phyloP scores from a whole-genome alignment of 148 eudicot species.

The Salicornia ramosissima region DNA sequence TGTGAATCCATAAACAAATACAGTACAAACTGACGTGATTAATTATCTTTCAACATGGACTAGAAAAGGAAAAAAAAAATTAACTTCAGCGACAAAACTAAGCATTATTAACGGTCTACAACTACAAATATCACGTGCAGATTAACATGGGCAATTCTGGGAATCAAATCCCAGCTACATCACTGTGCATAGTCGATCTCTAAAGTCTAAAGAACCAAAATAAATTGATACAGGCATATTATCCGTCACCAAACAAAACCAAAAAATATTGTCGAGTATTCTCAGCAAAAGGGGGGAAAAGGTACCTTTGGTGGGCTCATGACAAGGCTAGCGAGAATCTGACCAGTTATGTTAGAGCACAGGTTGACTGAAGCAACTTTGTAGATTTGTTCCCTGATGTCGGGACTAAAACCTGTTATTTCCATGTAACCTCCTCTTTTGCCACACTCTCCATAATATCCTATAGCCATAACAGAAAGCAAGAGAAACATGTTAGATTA shows the following conservation, averaged over 20 bases:
- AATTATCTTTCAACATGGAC: too few species aligned
- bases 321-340: slow-evolving; percentile 88
- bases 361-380: slow-evolving; percentile 88
- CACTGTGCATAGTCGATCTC: too few species aligned
- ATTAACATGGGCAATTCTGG: too few species aligned
- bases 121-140: too few species aligned
- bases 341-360: slow-evolving; percentile 89
- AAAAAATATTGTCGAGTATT: not conserved
- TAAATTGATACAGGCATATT: too few species aligned
- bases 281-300: not conserved
- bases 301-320: slow-evolving; percentile 95
- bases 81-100: too few species aligned
- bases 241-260: not conserved
- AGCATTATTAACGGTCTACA: too few species aligned
- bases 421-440: slow-evolving; percentile 99
- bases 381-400: slow-evolving; percentile 82
- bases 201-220: not conserved
- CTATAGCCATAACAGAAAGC: slow-evolving; percentile 32
- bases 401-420: slow-evolving; percentile 83
- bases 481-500: too few species aligned
- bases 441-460: slow-evolving; percentile 96
- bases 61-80: too few species aligned
- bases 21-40: not conserved
- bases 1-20: not conserved
- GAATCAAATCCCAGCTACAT: too few species aligned